Conservation (phyloP, 805 yeast genomes). For the Metschnikowia picachoensis region DNA sequence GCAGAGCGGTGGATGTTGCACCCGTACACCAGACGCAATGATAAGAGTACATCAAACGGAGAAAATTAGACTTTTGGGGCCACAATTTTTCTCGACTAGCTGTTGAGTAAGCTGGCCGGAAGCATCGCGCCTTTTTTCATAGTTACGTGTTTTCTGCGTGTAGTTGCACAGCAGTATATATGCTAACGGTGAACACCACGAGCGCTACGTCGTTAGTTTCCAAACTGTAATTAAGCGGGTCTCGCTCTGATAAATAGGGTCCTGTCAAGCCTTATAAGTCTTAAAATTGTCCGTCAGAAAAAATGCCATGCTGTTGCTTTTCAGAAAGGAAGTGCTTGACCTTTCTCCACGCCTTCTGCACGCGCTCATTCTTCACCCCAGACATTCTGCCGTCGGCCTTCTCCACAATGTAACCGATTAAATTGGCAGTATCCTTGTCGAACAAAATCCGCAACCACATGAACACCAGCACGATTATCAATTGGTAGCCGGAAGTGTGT, state of each 20-base stretch:
- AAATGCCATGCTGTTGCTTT: slow-evolving; percentile 19
- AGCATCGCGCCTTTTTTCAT: too few relatives aligned
- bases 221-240: too few relatives aligned
- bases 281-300: not conserved
- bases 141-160: too few relatives aligned
- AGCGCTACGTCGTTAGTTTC: too few relatives aligned
- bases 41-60: not conserved
- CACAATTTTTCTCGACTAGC: not conserved
- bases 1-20: not conserved
- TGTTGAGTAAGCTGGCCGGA: not conserved
- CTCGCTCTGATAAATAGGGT: too few relatives aligned
- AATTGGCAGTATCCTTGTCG: slow-evolving; percentile 43
- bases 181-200: too few relatives aligned
- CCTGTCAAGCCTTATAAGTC: too few relatives aligned
- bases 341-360: slow-evolving; percentile 35
- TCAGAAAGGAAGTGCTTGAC: slow-evolving; percentile 27
- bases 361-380: slow-evolving; percentile 43
- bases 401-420: slow-evolving; percentile 39
- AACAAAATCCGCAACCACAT: slow-evolving; percentile 71
- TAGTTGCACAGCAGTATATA: too few relatives aligned
- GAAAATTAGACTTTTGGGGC: not conserved
- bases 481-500: slow-evolving; percentile 67
- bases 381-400: slow-evolving; percentile 42
- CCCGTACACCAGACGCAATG: slow-evolving; percentile 7
- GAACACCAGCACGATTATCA: slow-evolving; percentile 52